These are phyloP conservation scores for Candida argentea DNA, from an alignment of 805 yeast species.

Conservation along the genomic window DNA sequence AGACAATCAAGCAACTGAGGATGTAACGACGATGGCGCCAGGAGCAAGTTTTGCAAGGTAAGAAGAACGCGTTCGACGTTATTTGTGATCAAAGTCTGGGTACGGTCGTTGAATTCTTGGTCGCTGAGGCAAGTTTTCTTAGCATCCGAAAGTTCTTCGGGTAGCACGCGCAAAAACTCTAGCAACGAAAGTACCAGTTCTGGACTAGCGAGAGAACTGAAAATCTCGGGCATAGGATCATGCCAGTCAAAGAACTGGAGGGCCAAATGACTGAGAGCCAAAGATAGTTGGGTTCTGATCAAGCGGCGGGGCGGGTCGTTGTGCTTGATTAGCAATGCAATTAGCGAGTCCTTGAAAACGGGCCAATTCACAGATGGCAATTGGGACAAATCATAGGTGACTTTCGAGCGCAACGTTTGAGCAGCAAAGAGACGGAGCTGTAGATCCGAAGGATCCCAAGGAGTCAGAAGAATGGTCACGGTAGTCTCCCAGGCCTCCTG, in stretches of 20 bases:
- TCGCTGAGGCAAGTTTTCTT: slow-evolving; percentile 71
- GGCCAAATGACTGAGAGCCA: slow-evolving; percentile 74
- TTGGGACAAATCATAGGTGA: slow-evolving; percentile 78
- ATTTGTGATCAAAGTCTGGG: slow-evolving; percentile 48
- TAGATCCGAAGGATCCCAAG: slow-evolving; percentile 23
- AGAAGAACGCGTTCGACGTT: slow-evolving; percentile 62
- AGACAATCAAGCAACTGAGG: slow-evolving; percentile 57
- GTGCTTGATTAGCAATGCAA: slow-evolving; percentile 46
- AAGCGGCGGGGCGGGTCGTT: slow-evolving; percentile 26
- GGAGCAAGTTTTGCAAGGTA: slow-evolving; percentile 42
- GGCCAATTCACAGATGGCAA: slow-evolving; percentile 48
- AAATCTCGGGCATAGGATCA: slow-evolving; percentile 59
- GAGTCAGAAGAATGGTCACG: slow-evolving; percentile 40
- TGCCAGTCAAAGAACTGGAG: slow-evolving; percentile 71
- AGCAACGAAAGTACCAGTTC: slow-evolving; percentile 41
- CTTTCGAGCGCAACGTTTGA: slow-evolving; percentile 80
- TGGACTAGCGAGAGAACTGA: slow-evolving; percentile 29
- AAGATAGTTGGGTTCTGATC: slow-evolving; percentile 73
- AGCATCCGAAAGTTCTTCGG: slow-evolving; percentile 80
- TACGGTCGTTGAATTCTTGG: slow-evolving; percentile 64
- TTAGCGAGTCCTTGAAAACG: slow-evolving; percentile 58
- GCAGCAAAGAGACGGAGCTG: slow-evolving; percentile 77
- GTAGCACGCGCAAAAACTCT: slow-evolving; percentile 77
- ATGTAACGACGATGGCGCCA: slow-evolving; percentile 16
- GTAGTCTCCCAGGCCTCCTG: slow-evolving; percentile 70